Conservation (phyloP, 208 protist genomes). For the Wallacemonas sp. region DNA sequence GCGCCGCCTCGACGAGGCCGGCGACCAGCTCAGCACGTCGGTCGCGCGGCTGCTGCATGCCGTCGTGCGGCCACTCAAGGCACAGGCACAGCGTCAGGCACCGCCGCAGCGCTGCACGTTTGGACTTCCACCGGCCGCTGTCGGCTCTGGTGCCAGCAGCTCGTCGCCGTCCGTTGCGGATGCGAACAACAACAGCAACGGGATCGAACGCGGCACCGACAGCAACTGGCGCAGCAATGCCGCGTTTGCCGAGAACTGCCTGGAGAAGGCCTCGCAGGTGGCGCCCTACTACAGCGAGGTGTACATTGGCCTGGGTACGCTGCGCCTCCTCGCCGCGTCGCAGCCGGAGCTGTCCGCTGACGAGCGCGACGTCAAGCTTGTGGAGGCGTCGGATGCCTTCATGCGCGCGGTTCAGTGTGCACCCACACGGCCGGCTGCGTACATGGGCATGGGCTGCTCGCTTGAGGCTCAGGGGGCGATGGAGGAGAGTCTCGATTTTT, state of each 20-base stretch:
- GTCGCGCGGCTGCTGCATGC: not conserved
- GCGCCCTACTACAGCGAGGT: constrained; percentile 48
- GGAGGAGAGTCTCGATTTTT: constrained; percentile 57
- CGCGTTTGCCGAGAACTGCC: constrained; percentile 13
- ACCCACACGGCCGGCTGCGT: constrained; percentile 33
- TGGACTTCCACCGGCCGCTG: not conserved
- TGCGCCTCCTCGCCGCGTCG: constrained; percentile 50
- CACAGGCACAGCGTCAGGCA: not conserved
- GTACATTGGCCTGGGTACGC: constrained; percentile 49
- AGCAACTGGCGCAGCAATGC: constrained; percentile 14
- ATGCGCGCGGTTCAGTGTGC: constrained; percentile 43
- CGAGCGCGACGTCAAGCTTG: constrained; percentile 38
- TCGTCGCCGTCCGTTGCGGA: not conserved
- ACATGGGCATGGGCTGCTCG: constrained; percentile 62
- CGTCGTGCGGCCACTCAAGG: constrained; percentile 11
- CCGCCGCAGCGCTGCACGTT: constrained; percentile 18
- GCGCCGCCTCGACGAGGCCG: constrained; percentile 20
- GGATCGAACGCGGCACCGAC: not conserved
- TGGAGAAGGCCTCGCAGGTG: not conserved
- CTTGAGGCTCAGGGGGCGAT: constrained; percentile 60
- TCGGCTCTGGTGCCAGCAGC: not conserved
- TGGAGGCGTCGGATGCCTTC: constrained; percentile 58
- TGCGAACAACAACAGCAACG: not conserved
- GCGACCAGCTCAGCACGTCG: constrained; percentile 13
- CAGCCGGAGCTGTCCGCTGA: constrained; percentile 31